phyloP scores from a whole-genome alignment of 2,329 filamentous ascomycete species.

The Trichoderma koningii region DNA sequence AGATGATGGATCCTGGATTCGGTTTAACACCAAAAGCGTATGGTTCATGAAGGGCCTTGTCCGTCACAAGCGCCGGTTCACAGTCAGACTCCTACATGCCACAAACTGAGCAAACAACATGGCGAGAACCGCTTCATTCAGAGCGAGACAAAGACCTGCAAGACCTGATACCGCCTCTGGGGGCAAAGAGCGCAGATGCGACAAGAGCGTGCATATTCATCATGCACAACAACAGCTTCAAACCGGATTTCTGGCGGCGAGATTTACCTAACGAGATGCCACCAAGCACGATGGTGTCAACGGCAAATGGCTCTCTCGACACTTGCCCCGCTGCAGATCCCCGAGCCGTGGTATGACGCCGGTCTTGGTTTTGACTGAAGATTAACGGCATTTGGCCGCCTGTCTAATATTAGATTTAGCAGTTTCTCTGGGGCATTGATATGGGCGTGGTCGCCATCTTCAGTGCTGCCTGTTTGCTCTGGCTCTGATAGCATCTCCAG shows the following conservation, averaged over 20 bases:
- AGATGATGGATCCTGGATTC: background rate
- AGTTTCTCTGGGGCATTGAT: constrained; percentile 2
- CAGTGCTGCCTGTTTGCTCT: background rate
- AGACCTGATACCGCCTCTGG: background rate
- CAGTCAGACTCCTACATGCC: background rate
- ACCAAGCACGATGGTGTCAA: constrained; percentile 24
- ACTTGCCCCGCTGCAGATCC: constrained; percentile 25
- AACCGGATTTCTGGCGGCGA: constrained; percentile 20
- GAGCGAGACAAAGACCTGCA: background rate
- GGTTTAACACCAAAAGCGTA: background rate
- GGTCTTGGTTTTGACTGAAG: background rate
- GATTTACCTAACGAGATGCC: background rate
- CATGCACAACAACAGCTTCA: background rate
- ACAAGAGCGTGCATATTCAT: constrained; percentile 7
- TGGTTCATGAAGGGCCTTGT: background rate
- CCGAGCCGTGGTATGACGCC: constrained; percentile 23
- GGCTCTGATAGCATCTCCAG: background rate
- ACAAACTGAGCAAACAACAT: background rate
- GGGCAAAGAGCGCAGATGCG: background rate
- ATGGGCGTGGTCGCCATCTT: constrained; percentile 11
- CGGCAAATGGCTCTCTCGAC: constrained; percentile 12
- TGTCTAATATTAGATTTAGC: background rate
- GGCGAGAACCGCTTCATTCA: background rate
- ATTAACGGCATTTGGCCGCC: constrained; percentile 9
- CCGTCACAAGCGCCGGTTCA: background rate